A percentile compares a stretch with the other conserved stretches of the same genome.
Evolutionary conservation across 1,139 yeast species (phyloP).

Genomic region (Yamadazyma trypodendri): DNA sequence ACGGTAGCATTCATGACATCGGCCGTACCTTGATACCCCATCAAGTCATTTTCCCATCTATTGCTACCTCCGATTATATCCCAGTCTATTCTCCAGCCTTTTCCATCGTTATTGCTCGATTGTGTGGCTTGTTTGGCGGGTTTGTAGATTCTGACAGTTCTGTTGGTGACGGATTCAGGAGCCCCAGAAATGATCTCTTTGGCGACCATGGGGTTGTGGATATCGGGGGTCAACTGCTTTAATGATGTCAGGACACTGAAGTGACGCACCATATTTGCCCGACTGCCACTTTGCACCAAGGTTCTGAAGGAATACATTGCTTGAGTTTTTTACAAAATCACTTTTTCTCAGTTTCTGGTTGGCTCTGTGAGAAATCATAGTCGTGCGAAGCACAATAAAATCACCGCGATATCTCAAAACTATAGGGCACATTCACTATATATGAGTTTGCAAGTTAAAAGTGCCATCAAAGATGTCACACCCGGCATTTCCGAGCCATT

Average conservation of each 20-base stretch:
- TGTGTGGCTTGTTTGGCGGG: constrained; percentile 84
- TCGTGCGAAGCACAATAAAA: not conserved
- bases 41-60: constrained; percentile 88
- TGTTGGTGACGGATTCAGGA: constrained; percentile 62
- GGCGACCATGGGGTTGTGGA: constrained; percentile 24
- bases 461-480: constrained; percentile 45
- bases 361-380: constrained; percentile 8
- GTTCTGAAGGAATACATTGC: constrained; percentile 7
- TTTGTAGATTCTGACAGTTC: constrained; percentile 76
- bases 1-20: constrained; percentile 89
- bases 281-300: constrained; percentile 2
- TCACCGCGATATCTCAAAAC: too few relatives aligned
- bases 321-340: constrained; percentile 5
- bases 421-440: too few relatives aligned
- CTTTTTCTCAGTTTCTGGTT: constrained; percentile 16
- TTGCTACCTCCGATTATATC: constrained; percentile 75
- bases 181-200: constrained; percentile 80
- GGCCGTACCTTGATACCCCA: constrained; percentile 80
- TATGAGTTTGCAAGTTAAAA: constrained; percentile 26
- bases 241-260: constrained; percentile 18
- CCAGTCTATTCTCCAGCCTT: constrained; percentile 81
- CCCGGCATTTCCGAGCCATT: constrained; percentile 49
- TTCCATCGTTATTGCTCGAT: constrained; percentile 58
- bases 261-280: constrained; percentile 16
- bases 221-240: constrained; percentile 20